These are phyloP conservation scores for Stagonosporopsis vannaccii DNA, from an alignment of 2,329 filamentous ascomycete genomes.

Conservation along the genomic window DNA sequence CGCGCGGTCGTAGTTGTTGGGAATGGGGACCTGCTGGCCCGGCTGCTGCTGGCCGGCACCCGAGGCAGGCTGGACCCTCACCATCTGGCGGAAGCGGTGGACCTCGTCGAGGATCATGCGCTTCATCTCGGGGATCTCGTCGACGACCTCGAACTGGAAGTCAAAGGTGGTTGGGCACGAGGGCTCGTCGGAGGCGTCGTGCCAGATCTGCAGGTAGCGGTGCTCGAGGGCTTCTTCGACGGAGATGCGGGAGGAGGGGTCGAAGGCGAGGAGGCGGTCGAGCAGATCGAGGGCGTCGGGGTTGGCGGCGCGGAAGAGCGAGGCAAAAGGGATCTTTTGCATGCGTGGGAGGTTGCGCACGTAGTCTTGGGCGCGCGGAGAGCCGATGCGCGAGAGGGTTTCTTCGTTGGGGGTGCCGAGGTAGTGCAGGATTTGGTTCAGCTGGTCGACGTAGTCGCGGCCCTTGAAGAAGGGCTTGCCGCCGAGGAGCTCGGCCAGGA, in stretches of 20 bases:
- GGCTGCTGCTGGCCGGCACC: slow-evolving; percentile 48
- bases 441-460: slow-evolving; percentile 97
- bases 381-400: slow-evolving; percentile 91
- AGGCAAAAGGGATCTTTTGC: slow-evolving; percentile 89
- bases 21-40: slow-evolving; percentile 65
- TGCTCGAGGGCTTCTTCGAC: slow-evolving; percentile 97
- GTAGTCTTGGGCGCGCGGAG: slow-evolving; percentile 95
- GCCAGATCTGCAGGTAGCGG: slow-evolving; percentile 96
- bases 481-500: slow-evolving; percentile 92
- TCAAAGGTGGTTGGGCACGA: slow-evolving; percentile 93
- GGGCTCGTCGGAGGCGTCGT: slow-evolving; percentile 95
- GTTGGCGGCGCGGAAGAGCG: slow-evolving; percentile 92
- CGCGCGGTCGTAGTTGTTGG: slow-evolving; percentile 65
- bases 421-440: slow-evolving; percentile 99
- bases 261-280: slow-evolving; percentile 97
- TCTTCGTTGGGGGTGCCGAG: slow-evolving; percentile 96
- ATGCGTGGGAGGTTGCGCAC: slow-evolving; percentile 95
- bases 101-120: slow-evolving; percentile 98
- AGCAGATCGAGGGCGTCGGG: slow-evolving; percentile 94
- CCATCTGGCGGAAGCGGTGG: slow-evolving; percentile 75
- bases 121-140: slow-evolving; percentile 94
- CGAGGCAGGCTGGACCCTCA: slow-evolving; percentile 52
- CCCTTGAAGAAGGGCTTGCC: slow-evolving; percentile 99
- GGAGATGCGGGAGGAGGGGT: slow-evolving; percentile 89
- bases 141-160: slow-evolving; percentile 97